Evolutionary conservation across 768 basidiomycete species (phyloP), one percentile per base, ranked within the genome.

Genomic region (Cyclocybe cylindracea): DNA sequence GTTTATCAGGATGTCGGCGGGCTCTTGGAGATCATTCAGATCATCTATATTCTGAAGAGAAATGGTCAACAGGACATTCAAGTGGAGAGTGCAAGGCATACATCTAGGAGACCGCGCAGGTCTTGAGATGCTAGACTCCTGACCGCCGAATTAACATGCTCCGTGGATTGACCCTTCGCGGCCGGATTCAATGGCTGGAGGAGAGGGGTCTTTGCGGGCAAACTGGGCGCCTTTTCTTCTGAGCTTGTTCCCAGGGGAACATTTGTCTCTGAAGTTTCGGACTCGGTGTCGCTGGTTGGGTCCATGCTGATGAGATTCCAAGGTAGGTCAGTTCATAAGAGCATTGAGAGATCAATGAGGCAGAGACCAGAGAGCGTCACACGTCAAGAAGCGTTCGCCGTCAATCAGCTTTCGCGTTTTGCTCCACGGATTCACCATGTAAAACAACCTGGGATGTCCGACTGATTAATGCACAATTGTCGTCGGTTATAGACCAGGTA

Each of bases 231-330:
- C 24, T 24, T 24, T 24, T 24, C 24, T 24, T 24, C 24, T 24
- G 24, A 24, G 24, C 24, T 5, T 24, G 24, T 24, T 24, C 24
- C 24, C 8, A 46, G 19, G 44, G 39, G 4, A 13, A 29, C 10
- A 10, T 33, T 13, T 19, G 31, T 24, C 19, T 14, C 35, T 14
- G 45, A 46, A 35, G 60, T 56, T 48, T 78, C 74, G 8, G 76
- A 78, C 57, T 86, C 86, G 13, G 84, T 84, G 46, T 82, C 80
- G 65, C 78, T 83, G 43, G 31, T 29, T 47, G 50, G 53, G 38
- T 50, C 50, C 46, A 54, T 61, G 35, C 54, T 54, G 45, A 42
- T 46, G 41, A 37, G 51, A 41, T 24, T 24, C 24, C 24, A 10
- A 32, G 39, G 29, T 44, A 44, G 42, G 51, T 39, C 52, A 38